Evolutionary conservation across 805 yeast genomes (phyloP), one percentile per base, ranked within the genome.

Genomic region (Kodamaea hsintzibuensis): DNA sequence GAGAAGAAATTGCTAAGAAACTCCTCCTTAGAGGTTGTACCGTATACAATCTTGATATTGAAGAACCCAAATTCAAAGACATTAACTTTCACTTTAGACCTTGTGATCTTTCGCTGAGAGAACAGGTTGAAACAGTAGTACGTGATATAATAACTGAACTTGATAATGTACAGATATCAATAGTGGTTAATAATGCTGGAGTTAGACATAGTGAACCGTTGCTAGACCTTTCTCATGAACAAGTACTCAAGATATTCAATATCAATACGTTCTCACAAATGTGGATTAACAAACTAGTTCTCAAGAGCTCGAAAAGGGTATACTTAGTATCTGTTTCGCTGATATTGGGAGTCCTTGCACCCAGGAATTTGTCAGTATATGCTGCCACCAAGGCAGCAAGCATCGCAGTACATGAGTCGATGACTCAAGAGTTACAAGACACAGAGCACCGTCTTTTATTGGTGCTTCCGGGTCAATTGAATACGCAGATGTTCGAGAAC

Each of bases 391-490:
- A 82, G 55, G 79, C 82, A 1, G 78, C 82, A 0, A 55, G 71
- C 19, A 62, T 72, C 9, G 77, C 74, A 58, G 56, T 78, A 7
- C 77, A 80, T 56, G 84, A 81, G 57, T 70, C 80, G 1, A 51
- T 82, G 27, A 55, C 71, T 3, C 70, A 70, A 43, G 86, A 82
- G 55, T 51, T 73, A 6, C 47, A 46, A 1, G 55, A 54, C 1
- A 47, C 49, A 37, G 62, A 71, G 0, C 48, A 51, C 2, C 60
- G 73, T 3, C 56, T 74, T 27, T 66, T 78, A 13, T 61, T 77
- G 9, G 76, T 81, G 6, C 55, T 73, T 2, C 83, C 85, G 0
- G 86, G 86, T 1, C 86, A 82, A 61, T 61, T 82, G 30, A 67
- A 72, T 44, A 71, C 82, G 0, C 62, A 60, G 8, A 80, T 82